Evolutionary conservation across 768 basidiomycete species (phyloP), one percentile per base, ranked within the genome.

Genomic region (Mrakia frigida): DNA sequence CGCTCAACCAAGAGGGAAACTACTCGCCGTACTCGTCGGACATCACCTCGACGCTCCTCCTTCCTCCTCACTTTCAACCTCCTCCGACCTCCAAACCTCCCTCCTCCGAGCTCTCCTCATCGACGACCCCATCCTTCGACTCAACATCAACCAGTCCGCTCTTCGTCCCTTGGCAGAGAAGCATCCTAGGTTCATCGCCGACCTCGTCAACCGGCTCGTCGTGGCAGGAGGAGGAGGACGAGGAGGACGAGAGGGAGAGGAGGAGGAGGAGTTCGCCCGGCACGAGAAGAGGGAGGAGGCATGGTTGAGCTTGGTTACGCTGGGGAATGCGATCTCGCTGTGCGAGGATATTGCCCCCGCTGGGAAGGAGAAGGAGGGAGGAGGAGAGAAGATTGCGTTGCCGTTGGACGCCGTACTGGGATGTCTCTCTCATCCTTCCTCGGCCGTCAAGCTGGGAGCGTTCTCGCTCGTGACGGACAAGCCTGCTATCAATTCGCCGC

Each of bases 381-480:
- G 28, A 21, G 63, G 50, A 46, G 13, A 46, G 2, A 39, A 43
- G 37, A 68, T 75, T 21, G 52, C 39, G 9, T 11, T 75, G 35
- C 31, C 67, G 21, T 28, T 52, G 28, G 53, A 60, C 7, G 52
- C 41, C 4, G 52, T 75, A 25, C 23, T 39, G 14, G 21, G 31
- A 11, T 46, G 59, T 33, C 59, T 75, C 25, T 60, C 74, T 10
- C 74, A 75, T 43, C 74, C 67, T 11, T 60, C 74, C n/a, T 33
- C 74, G 25, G 33, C 70, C 31, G 70, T 77, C 28, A 60, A 70
- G n/a, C 61, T 77, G 6, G 76, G 71, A 3, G 76, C 61, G 13
- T 73, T 67, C 53, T 53, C 70, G 10, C 61, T 77, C 28, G 60
- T 77, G 35, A 77, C 76, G 6, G 76, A 77, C 52, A 61, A 52